phyloP scores from a whole-genome alignment of 805 yeast genomes.

The Komagataella populi region DNA sequence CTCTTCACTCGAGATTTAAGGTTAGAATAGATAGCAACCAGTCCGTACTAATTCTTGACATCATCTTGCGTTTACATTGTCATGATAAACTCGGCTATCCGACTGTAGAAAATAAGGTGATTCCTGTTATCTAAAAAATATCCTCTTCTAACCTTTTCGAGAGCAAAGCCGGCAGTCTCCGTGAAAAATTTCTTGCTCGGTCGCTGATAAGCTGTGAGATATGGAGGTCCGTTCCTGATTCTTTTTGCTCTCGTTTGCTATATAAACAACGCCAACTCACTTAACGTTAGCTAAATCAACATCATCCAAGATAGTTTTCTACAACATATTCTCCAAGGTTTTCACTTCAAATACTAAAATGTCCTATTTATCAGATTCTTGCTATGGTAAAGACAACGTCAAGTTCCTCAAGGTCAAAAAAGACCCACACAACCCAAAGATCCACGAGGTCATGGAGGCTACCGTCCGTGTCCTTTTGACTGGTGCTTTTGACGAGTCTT shows the following conservation, averaged over 20 bases:
- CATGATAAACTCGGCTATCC: neutral
- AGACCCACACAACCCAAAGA: slow-evolving; percentile 55
- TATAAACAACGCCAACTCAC: neutral
- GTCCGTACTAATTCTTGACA: neutral
- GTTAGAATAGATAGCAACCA: neutral
- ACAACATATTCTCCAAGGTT: neutral
- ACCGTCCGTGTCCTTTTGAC: slow-evolving; percentile 62
- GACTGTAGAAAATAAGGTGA: neutral
- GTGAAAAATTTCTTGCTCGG: neutral
- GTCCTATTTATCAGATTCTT: slow-evolving; percentile 25
- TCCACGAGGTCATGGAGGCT: slow-evolving; percentile 78
- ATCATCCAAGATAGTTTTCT: neutral
- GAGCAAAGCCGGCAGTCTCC: neutral
- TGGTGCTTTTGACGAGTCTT: slow-evolving; percentile 70
- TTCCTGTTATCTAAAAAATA: neutral
- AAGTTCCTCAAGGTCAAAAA: slow-evolving; percentile 82
- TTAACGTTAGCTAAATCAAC: neutral
- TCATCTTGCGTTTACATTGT: neutral
- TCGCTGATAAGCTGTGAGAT: neutral
- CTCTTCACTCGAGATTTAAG: slow-evolving; percentile 71
- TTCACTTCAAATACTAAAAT: neutral
- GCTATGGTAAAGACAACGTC: slow-evolving; percentile 90
- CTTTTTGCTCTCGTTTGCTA: neutral
- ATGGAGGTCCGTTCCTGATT: neutral
- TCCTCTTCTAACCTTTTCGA: neutral